These are phyloP conservation scores for Phyllosticta citribraziliensis DNA, from an alignment of 2,329 filamentous ascomycete genomes.

Conservation along the genomic window DNA sequence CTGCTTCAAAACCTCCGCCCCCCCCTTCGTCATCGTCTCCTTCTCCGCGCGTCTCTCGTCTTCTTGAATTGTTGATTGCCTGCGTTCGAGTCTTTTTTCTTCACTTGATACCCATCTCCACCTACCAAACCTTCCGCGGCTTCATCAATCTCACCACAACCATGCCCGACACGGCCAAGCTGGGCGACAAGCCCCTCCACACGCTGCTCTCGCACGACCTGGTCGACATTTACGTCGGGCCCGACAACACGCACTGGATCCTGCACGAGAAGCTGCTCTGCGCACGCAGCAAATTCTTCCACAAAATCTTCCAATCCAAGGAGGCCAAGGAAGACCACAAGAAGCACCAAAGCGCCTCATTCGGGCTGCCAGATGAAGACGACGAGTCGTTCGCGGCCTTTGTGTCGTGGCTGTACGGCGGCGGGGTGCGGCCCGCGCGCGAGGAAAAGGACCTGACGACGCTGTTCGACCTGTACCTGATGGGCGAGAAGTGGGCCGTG, in stretches of 20 bases:
- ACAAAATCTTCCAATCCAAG: slow-evolving; percentile 39
- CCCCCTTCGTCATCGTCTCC: neutral
- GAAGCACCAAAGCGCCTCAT: slow-evolving; percentile 18
- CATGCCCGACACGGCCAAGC: neutral
- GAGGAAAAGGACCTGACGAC: slow-evolving; percentile 41
- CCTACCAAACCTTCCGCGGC: neutral
- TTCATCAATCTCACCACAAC: neutral
- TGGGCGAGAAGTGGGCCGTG: slow-evolving; percentile 45
- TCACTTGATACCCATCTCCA: neutral
- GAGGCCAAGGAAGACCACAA: slow-evolving; percentile 5
- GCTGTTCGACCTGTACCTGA: slow-evolving; percentile 46
- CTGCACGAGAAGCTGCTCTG: slow-evolving; percentile 48
- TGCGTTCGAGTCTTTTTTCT: neutral
- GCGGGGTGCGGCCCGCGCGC: slow-evolving; percentile 36
- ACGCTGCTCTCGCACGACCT: slow-evolving; percentile 45
- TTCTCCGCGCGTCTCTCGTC: neutral
- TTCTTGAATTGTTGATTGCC: neutral
- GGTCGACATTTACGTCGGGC: slow-evolving; percentile 47
- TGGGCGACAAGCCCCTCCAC: slow-evolving; percentile 2
- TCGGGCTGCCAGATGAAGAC: slow-evolving; percentile 44
- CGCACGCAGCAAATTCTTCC: slow-evolving; percentile 45
- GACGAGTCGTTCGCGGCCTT: slow-evolving; percentile 42
- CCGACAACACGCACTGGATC: slow-evolving; percentile 45
- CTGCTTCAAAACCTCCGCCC: neutral
- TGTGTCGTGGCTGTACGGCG: slow-evolving; percentile 45